Base-by-base conservation (phyloP, 73 alveolate species). In the Paramecium biaurelia region DNA sequence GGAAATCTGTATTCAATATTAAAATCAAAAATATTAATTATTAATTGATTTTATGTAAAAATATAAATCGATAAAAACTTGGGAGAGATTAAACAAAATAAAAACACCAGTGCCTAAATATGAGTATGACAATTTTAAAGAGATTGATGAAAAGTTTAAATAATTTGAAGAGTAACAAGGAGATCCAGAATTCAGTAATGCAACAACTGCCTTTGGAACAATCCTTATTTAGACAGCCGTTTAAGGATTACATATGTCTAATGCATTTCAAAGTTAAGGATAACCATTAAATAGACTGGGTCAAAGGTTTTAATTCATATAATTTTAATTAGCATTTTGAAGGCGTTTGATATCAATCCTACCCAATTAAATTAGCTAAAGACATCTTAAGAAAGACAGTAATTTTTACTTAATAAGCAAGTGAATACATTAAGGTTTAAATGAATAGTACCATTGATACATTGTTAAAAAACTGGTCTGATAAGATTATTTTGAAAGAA, bases 271-370 rank as follows among this genome's bases (percentile, higher is more conserved):
- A 30, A 74, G 47, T 6, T 37, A 34, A 11, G 67, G 57, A n/a
- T 37, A 41, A 37, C 84, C 84, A 0, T 26, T 63, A 63, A 63
- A 63, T 12, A 30, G 58, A 18, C 45, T 72, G 30, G 14, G 56
- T 72, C 32, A 72, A 72, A 72, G 86, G 56, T 35, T 34, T 37
- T 38, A 15, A 28, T 38, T 28, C 18, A 67, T 23, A 20, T 30
- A 30, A 12, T n/a, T n/a, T 5, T 35, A 35, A 28, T 72, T 72
- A 70, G 94, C 26, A 82, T 89, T 11, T 37, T 89, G 56, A 89
- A 89, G 76, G 92, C 94, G 24, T 89, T 89, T 53, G 92, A 89
- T 68, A 89, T 89, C 28, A 70, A 76, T 20, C 58, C 92, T 14
- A 28, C 34, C 23, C 85, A 70, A 4, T 45, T 89, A 10, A 89